Conservation (phyloP, 2,329 filamentous ascomycete genomes). For the Penicillium vulpinum region DNA sequence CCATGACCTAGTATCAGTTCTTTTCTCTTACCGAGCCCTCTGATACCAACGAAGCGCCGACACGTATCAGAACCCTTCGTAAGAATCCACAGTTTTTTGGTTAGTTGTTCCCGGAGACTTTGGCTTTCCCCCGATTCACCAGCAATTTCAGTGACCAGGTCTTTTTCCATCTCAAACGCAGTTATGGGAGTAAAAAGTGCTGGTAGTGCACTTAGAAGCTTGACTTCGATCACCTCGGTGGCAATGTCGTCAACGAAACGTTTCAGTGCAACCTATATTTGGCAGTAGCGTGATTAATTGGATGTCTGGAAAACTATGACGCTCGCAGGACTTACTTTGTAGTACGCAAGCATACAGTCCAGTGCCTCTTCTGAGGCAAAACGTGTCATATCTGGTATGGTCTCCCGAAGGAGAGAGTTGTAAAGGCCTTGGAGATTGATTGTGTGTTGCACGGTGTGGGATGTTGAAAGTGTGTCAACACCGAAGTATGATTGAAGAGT, state of each 20-base stretch:
- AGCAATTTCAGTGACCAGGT: conserved; percentile 22
- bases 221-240: conserved; percentile 40
- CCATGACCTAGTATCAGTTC: too few relatives aligned
- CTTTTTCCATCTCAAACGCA: conserved; percentile 20
- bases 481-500: conserved; percentile 15
- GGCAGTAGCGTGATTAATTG: neutral
- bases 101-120: conserved; percentile 21
- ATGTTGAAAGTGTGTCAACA: conserved; percentile 9
- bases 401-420: conserved; percentile 16
- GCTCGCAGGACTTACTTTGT: conserved; percentile 38
- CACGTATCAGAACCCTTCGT: conserved; percentile 48
- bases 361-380: conserved; percentile 43
- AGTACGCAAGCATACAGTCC: conserved; percentile 49
- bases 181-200: conserved; percentile 29
- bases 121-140: conserved; percentile 23
- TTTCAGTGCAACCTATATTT: conserved; percentile 42
- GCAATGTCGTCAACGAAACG: conserved; percentile 44
- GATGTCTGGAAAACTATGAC: neutral
- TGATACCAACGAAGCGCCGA: conserved; percentile 34
- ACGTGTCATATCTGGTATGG: conserved; percentile 39
- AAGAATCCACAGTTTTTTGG: conserved; percentile 32
- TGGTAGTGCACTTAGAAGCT: conserved; percentile 24
- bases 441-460: neutral
- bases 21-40: neutral
- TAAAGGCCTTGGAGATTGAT: conserved; percentile 16